Evolutionary conservation across 306 rosid species (phyloP).

Genomic region (Purshia tridentata): DNA sequence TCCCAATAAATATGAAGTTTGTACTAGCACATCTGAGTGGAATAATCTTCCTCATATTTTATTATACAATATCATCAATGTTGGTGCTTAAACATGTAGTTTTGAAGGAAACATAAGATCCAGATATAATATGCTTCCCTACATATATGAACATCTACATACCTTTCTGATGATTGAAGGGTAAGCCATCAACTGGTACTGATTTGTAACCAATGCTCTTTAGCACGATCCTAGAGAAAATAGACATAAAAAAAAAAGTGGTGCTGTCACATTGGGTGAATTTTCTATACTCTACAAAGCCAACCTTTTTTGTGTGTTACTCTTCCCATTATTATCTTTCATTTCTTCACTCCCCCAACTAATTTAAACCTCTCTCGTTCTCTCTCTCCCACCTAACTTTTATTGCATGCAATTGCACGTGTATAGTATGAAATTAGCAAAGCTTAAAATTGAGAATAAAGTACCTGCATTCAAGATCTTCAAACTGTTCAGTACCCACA

Average conservation of each 20-base stretch:
- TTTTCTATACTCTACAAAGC: too few species aligned
- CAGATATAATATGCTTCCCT: not conserved
- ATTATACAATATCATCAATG: not conserved
- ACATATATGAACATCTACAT: not conserved
- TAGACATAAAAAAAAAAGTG: constrained; percentile 8
- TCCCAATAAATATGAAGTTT: not conserved
- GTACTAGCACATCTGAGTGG: not conserved
- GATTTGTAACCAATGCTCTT: constrained; percentile 98
- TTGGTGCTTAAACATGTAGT: not conserved
- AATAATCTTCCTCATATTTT: not conserved
- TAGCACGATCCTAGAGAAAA: constrained; percentile 61
- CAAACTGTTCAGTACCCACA: constrained; percentile 68
- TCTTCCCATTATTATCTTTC: too few species aligned
- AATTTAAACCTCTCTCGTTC: not conserved
- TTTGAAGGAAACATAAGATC: not conserved
- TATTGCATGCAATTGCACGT: not conserved
- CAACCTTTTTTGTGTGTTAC: too few species aligned
- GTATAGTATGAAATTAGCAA: not conserved
- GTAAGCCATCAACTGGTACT: constrained; percentile 74
- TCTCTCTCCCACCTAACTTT: not conserved
- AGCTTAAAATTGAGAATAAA: constrained; percentile 5
- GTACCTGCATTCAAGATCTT: constrained; percentile 80
- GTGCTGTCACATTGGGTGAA: too few species aligned
- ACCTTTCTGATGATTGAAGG: constrained; percentile 85
- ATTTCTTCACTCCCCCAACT: too few species aligned